A percentile compares a stretch with the other conserved stretches of the same genome.
Conservation (phyloP, 2,329 filamentous ascomycete species). For the Dactylellina cionopaga region DNA sequence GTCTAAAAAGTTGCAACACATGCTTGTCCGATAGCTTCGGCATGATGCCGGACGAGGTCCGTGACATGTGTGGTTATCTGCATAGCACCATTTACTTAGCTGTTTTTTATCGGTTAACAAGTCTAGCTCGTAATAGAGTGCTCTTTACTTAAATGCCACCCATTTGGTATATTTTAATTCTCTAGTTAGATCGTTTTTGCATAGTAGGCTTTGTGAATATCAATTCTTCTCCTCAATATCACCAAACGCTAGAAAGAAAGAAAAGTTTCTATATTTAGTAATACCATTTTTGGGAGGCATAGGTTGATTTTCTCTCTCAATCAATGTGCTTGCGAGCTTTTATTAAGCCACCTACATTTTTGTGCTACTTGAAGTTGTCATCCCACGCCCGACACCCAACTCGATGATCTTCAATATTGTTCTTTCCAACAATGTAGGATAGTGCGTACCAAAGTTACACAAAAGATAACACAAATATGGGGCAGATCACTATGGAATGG, state of each 20-base stretch:
- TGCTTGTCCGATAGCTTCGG: background rate
- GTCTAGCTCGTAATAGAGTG: background rate
- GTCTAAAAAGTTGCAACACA: background rate
- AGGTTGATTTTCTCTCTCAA: background rate
- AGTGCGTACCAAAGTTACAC: background rate
- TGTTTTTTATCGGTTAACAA: background rate
- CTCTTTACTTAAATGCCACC: background rate
- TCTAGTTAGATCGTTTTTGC: too few species aligned
- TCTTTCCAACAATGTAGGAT: too few species aligned
- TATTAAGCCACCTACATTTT: background rate
- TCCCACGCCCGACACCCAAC: background rate
- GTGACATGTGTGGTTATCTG: background rate
- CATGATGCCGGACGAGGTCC: background rate
- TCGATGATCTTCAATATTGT: too few species aligned
- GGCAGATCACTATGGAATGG: slow-evolving; percentile 11
- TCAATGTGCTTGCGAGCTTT: background rate
- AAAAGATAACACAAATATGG: background rate
- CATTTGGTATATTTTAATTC: too few species aligned
- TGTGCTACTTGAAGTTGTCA: background rate
- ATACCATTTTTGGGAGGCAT: background rate
- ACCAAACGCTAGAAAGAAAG: too few species aligned
- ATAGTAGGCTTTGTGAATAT: too few species aligned
- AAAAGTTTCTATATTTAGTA: too few species aligned
- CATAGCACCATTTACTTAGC: background rate
- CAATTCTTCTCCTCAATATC: too few species aligned